Percentiles rank a stretch among this genome's conserved stretches.
These are phyloP conservation scores for Zygosaccharomyces siamensis DNA, from an alignment of 805 yeast genomes.

Conservation along the genomic window DNA sequence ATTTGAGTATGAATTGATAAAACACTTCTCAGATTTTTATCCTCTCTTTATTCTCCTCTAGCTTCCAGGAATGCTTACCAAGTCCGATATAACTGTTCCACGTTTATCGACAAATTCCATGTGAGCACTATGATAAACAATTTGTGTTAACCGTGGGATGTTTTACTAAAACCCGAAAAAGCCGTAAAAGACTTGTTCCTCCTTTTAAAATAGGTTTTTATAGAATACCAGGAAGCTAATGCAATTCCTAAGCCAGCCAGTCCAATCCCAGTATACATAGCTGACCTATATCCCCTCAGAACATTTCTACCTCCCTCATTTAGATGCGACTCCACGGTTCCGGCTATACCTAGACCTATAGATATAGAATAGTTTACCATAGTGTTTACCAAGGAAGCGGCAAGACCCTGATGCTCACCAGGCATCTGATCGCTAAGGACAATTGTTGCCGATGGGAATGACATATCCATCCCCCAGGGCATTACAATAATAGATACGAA, in stretches of 20 bases:
- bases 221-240: no score
- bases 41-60: no score
- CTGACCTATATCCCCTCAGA: constrained; percentile 49
- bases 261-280: constrained; percentile 57
- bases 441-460: constrained; percentile 64
- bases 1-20: no score
- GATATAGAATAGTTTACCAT: constrained; percentile 62
- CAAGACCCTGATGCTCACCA: constrained; percentile 56
- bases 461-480: constrained; percentile 64
- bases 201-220: no score
- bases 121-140: no score
- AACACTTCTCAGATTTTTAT: no score
- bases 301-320: constrained; percentile 18
- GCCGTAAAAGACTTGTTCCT: no score
- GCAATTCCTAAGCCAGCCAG: constrained; percentile 47
- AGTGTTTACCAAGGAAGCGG: constrained; percentile 59
- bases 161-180: no score
- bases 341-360: constrained; percentile 56
- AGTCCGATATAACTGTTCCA: no score
- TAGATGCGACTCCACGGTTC: constrained; percentile 46
- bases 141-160: no score
- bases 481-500: constrained; percentile 49
- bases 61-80: no score
- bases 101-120: no score
- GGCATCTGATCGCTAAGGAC: constrained; percentile 52